Evolutionary conservation across 305 asterid species (phyloP).

Genomic region (Fraxinus nigra): DNA sequence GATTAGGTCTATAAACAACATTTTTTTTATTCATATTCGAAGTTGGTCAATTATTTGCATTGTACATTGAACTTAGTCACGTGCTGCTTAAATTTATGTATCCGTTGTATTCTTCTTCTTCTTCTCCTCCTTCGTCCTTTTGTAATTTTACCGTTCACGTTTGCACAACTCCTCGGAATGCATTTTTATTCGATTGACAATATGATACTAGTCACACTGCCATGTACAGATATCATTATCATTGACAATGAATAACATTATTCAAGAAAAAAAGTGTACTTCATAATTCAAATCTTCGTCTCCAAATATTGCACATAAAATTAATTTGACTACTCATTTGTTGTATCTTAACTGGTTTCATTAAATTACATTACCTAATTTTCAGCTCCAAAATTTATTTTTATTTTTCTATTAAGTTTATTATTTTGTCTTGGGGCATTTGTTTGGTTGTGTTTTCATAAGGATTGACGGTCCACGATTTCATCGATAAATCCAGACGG

Average conservation of each 20-base stretch:
- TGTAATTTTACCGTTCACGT: too few relatives aligned
- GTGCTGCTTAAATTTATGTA: too few relatives aligned
- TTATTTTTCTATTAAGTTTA: not conserved
- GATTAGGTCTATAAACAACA: too few relatives aligned
- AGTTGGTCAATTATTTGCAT: too few relatives aligned
- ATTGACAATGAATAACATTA: too few relatives aligned
- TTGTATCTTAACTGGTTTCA: not conserved
- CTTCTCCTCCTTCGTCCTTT: too few relatives aligned
- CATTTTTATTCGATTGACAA: not conserved
- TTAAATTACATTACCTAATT: not conserved
- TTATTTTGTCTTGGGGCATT: not conserved
- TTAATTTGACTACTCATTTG: not conserved
- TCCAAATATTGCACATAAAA: not conserved
- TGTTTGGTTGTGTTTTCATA: constrained; percentile 9
- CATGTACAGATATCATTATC: not conserved
- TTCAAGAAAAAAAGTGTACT: not conserved
- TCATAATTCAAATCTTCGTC: not conserved
- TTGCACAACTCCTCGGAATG: too few relatives aligned
- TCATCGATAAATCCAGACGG: constrained; percentile 25
- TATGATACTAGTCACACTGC: not conserved
- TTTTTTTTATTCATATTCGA: too few relatives aligned
- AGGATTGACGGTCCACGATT: constrained; percentile 24
- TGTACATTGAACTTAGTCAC: too few relatives aligned
- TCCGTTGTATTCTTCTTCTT: too few relatives aligned
- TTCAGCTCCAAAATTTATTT: not conserved